Percentiles rank a stretch among this genome's conserved stretches.
phyloP scores from a whole-genome alignment of 129 eudicot genomes.

The Artemisia annua region DNA sequence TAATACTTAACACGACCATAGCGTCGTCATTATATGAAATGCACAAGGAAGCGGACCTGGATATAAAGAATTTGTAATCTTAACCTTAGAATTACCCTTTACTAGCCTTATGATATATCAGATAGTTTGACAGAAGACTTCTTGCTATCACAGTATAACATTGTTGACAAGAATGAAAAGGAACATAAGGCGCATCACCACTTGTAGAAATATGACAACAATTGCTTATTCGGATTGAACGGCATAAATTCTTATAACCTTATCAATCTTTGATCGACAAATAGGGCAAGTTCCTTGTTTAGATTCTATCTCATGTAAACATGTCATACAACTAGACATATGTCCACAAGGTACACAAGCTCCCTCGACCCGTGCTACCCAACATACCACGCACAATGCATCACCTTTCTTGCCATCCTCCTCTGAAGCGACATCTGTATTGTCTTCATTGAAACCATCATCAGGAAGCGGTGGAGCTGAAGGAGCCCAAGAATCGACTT shows the following conservation, averaged over 20 bases:
- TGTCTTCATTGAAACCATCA: constrained; percentile 18
- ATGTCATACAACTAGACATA: constrained; percentile 51
- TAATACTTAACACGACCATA: too few species aligned
- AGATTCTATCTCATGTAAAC: constrained; percentile 42
- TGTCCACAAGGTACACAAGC: constrained; percentile 63
- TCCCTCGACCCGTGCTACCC: constrained; percentile 50
- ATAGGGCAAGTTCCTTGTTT: constrained; percentile 47
- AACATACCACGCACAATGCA: constrained; percentile 45
- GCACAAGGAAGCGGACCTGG: too few species aligned
- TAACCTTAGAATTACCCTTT: too few species aligned
- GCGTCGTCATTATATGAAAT: too few species aligned
- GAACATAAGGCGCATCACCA: too few species aligned
- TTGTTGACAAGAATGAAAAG: too few species aligned
- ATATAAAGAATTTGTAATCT: too few species aligned
- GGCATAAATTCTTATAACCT: constrained; percentile 42
- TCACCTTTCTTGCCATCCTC: background rate
- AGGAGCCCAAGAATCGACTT: constrained; percentile 32
- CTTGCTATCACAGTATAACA: too few species aligned
- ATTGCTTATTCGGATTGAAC: constrained; percentile 12
- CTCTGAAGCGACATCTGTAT: background rate
- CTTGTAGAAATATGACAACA: too few species aligned
- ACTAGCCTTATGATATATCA: too few species aligned
- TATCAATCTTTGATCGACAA: constrained; percentile 46
- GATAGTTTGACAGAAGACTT: too few species aligned
- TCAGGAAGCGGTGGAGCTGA: constrained; percentile 47